Conservation (phyloP, 371 early-diverging fungal genomes). For the Nematocida ironsii region DNA sequence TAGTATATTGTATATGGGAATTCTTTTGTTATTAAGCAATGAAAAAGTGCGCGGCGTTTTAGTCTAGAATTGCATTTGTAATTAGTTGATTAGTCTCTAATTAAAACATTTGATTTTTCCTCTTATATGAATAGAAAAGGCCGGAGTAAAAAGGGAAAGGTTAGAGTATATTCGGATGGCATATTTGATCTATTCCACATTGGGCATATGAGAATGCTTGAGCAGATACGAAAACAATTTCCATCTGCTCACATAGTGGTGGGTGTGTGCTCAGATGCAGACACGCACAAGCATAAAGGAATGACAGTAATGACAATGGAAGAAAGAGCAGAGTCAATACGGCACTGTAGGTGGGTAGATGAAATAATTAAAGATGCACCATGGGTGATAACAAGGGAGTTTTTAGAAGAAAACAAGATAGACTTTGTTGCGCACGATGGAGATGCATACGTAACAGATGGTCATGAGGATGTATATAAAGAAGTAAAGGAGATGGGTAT, state of each 20-base stretch:
- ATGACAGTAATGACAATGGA: slow-evolving; percentile 87
- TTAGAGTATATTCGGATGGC: slow-evolving; percentile 82
- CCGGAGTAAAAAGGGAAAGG: slow-evolving; percentile 46
- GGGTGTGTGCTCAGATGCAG: slow-evolving; percentile 86
- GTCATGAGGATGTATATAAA: slow-evolving; percentile 81
- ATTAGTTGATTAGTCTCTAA: background rate
- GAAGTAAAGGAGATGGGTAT: slow-evolving; percentile 80
- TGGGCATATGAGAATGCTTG: slow-evolving; percentile 87
- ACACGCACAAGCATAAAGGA: slow-evolving; percentile 83
- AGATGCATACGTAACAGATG: slow-evolving; percentile 77
- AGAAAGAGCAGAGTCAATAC: slow-evolving; percentile 84
- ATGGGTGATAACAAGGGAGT: slow-evolving; percentile 81
- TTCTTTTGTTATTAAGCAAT: too few relatives aligned
- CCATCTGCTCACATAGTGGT: slow-evolving; percentile 87
- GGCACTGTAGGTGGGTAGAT: slow-evolving; percentile 90
- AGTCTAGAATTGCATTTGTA: background rate
- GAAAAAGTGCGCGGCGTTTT: too few relatives aligned
- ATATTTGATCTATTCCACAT: slow-evolving; percentile 90
- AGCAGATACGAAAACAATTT: slow-evolving; percentile 79
- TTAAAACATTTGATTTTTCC: background rate
- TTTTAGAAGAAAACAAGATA: slow-evolving; percentile 79
- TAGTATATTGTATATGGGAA: too few relatives aligned
- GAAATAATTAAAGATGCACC: slow-evolving; percentile 84
- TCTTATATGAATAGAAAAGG: background rate
- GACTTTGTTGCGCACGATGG: slow-evolving; percentile 92